A percentile compares a stretch with the other conserved stretches of the same genome.
Conservation (phyloP, 2,329 filamentous ascomycete genomes). For the Geoglossum cookeanum region DNA sequence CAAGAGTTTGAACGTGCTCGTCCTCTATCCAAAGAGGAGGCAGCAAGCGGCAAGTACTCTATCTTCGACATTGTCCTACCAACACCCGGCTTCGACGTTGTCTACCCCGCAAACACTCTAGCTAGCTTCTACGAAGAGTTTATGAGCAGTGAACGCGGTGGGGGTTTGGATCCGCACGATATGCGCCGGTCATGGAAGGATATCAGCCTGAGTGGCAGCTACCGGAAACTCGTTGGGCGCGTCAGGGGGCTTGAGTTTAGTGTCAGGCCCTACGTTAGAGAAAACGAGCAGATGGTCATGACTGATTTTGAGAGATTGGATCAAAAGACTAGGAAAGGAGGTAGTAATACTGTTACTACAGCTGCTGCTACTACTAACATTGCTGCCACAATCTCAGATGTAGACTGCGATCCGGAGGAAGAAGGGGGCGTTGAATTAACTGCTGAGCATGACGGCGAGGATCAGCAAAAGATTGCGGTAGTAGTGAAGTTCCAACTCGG, state of each 20-base stretch:
- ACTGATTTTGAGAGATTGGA: constrained; percentile 62
- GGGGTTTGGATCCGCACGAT: constrained; percentile 57
- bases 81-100: constrained; percentile 74
- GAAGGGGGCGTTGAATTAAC: background rate
- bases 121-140: constrained; percentile 71
- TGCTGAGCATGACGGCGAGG: constrained; percentile 6
- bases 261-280: constrained; percentile 48
- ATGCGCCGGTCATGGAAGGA: constrained; percentile 81
- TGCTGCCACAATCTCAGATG: background rate
- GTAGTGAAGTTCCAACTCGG: constrained; percentile 58
- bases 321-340: constrained; percentile 21
- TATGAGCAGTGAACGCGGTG: constrained; percentile 65
- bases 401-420: no score
- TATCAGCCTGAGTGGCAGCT: constrained; percentile 71
- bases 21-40: constrained; percentile 58
- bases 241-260: constrained; percentile 47
- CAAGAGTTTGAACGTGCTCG: constrained; percentile 51
- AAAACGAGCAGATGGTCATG: constrained; percentile 67
- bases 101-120: constrained; percentile 70
- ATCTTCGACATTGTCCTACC: constrained; percentile 85
- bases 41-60: constrained; percentile 51
- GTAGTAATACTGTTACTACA: constrained; percentile 5
- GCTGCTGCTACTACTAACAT: background rate
- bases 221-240: constrained; percentile 63
- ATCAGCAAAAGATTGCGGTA: constrained; percentile 39